Evolutionary conservation across 768 basidiomycete species (phyloP), one percentile per base, ranked within the genome.

Genomic region (Kwoniella bestiolae): DNA sequence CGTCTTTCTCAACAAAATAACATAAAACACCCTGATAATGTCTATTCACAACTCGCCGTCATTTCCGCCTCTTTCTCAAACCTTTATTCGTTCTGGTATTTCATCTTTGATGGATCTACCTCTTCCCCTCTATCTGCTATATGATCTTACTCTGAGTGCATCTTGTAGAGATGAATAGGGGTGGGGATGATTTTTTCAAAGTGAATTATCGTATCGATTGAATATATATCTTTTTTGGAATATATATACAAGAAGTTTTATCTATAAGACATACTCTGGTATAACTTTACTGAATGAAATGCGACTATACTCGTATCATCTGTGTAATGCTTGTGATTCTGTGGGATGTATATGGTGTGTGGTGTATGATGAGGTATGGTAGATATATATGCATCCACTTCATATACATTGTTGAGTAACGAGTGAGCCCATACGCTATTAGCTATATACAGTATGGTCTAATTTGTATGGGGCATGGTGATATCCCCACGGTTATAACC

Each of bases 1-100:
- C 66, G 66, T 63, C 66, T 68, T 46, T 68, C 66, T 68, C 57
- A 55, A n/a, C 46, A 23, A 46, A 47, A n/a, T 12, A 26, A 28
- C 18, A 31, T 53, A 18, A 51, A 58, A 56, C 21, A n/a, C 14
- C 31, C 29, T 7, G 31, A 11, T 55, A 7, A 38, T 34, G 21
- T 60, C 46, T 29, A 61, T 50, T 18, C 32, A 16, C 50, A 41
- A 41, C 38, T 41, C 52, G 9, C n/a, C 31, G 7, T 12, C 50
- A 12, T 34, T 50, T 60, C 26, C 60, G 60, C 60, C 50, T 61
- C 60, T 45, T 26, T 61, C 56, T 44, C 47, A 41, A 41, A 41
- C n/a, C n/a, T n/a, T n/a, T n/a, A n/a, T n/a, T n/a, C n/a, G n/a
- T n/a, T n/a, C n/a, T n/a, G 38, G 38, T 41, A 41, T 41, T 41